Evolutionary conservation across 1,139 yeast genomes (phyloP), one percentile per base, ranked within the genome.

Genomic region (Schizosaccharomyces versatilis): DNA sequence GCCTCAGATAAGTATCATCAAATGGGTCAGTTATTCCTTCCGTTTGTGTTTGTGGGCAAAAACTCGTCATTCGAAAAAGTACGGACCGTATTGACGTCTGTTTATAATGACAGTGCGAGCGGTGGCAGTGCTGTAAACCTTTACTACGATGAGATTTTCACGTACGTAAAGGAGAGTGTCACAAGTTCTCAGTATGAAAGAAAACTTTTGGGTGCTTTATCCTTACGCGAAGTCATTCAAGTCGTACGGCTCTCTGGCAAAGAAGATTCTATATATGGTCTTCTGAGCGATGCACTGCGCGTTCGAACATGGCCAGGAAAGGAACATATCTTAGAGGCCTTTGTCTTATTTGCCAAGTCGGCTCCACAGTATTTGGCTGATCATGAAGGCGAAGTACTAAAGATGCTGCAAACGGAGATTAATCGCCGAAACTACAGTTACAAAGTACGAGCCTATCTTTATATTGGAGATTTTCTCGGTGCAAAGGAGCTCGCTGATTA

Each of bases 251-350:
- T 44, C 8, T 52, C 56, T 6, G 55, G 54, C 9, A 57, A 57
- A 24, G 49, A 62, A 7, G 60, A 60, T 1, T 69, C 71, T 17
- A 65, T 86, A 32, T 74, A 84, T 56, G 68, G 69, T 0, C 70
- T 80, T 6, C 70, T 86, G 54, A 64, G 84, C 24, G 75, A 74
- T 49, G 78, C 94, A 0, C 73, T 81, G 57, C 71, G 74, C 56
- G 96, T 96, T 0, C 77, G 90, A 58, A 76, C 93, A 8, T 90
- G 95, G 94, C 74, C 74, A 17, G 97, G 97, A 7, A 90, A 90
- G 63, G 95, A 85, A 60, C 67, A 72, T 47, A 75, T 90, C 1
- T 69, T 85, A 38, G 78, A 77, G 48, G 85, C 95, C 0, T 68
- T 88, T 54, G 81, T 84, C 0, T 69, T 77, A 0, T 71, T 83